Evolutionary conservation across 1,139 yeast genomes (phyloP).

Genomic region (Tardiomyces blankii): DNA sequence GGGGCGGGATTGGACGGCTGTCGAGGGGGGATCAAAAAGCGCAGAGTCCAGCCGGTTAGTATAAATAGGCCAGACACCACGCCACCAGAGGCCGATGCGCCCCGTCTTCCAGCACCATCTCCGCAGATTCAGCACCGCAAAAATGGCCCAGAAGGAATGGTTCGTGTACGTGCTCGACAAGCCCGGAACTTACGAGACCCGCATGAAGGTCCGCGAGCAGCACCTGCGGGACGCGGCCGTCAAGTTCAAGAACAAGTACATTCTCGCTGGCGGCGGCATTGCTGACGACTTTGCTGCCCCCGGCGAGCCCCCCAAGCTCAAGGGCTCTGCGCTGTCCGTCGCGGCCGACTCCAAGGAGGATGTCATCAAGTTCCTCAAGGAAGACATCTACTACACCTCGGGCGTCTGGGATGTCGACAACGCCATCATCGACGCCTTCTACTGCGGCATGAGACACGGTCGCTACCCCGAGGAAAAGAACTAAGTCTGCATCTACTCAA

Average conservation of each 20-base stretch:
- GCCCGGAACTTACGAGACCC: slow-evolving; percentile 46
- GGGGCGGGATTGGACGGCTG: too few species aligned
- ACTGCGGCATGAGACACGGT: too few species aligned
- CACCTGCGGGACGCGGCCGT: neutral
- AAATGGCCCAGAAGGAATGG: neutral
- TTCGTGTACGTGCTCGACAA: slow-evolving; percentile 62
- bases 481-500: too few species aligned
- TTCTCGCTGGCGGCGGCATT: slow-evolving; percentile 14
- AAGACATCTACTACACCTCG: slow-evolving; percentile 49
- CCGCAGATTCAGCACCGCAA: too few species aligned
- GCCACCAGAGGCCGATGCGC: too few species aligned
- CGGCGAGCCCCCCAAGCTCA: slow-evolving; percentile 42
- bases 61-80: too few species aligned
- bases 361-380: slow-evolving; percentile 48
- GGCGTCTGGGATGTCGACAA: slow-evolving; percentile 73
- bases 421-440: slow-evolving; percentile 44
- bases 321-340: slow-evolving; percentile 61
- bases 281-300: slow-evolving; percentile 29
- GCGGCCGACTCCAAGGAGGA: slow-evolving; percentile 55
- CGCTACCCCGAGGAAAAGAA: too few species aligned
- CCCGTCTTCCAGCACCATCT: too few species aligned
- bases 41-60: too few species aligned
- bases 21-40: too few species aligned
- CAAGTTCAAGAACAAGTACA: neutral
- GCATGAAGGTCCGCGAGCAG: neutral